These are phyloP conservation scores for Pestalotiopsis sp. DNA, from an alignment of 2,329 filamentous ascomycete species.

Conservation along the genomic window DNA sequence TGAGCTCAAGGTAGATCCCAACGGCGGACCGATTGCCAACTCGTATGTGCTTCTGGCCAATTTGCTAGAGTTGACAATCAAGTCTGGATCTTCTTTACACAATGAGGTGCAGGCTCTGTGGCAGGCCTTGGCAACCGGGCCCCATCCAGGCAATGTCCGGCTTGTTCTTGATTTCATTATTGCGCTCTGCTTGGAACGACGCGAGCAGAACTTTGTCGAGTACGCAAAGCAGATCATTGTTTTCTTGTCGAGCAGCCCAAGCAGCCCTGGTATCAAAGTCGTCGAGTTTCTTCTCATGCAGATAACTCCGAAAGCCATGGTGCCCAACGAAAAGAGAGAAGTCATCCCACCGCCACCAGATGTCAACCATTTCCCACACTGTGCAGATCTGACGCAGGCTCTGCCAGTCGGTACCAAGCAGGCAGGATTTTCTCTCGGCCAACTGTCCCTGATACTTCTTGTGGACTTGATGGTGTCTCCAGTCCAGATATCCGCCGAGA, in stretches of 20 bases:
- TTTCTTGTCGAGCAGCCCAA: conserved; percentile 81
- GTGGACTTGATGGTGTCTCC: conserved; percentile 97
- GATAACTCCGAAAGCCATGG: conserved; percentile 95
- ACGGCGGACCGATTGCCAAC: conserved; percentile 84
- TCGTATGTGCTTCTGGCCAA: conserved; percentile 97
- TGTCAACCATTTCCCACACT: conserved; percentile 77
- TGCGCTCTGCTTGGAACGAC: conserved; percentile 84
- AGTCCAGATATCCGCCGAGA: conserved; percentile 76
- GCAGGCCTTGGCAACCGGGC: conserved; percentile 93
- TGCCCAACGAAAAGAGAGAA: conserved; percentile 81
- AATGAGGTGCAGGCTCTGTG: conserved; percentile 97
- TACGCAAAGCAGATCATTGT: conserved; percentile 98
- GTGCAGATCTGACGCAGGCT: conserved; percentile 79
- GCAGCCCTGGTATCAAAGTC: conserved; percentile 80
- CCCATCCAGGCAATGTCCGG: conserved; percentile 91
- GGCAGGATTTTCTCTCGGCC: conserved; percentile 87
- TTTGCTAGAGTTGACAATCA: conserved; percentile 93
- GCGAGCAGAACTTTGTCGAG: conserved; percentile 97
- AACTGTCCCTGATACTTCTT: conserved; percentile 88
- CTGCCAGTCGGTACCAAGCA: conserved; percentile 90
- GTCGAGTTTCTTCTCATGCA: conserved; percentile 92
- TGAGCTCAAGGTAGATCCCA: conserved; percentile 88
- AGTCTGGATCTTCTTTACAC: conserved; percentile 83
- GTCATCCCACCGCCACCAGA: conserved; percentile 73
- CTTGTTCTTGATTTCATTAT: conserved; percentile 97